Base-by-base conservation (phyloP, 1,284 basidiomycete species). In the Heterobasidion irregulare region DNA sequence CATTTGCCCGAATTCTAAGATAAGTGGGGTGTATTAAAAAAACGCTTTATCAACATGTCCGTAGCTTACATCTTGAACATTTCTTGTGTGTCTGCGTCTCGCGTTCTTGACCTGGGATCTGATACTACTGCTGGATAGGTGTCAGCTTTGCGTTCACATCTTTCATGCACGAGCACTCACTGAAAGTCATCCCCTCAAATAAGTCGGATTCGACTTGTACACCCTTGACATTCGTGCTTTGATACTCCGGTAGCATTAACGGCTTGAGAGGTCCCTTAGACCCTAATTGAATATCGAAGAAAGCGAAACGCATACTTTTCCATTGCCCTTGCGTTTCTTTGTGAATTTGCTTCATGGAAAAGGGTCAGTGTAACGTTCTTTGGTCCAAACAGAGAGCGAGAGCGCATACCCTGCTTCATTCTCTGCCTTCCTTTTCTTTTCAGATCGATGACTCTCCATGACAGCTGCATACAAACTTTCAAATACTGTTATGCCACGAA, bases 151-250 rank as follows among this genome's bases (percentile, higher is more conserved):
- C 26, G 5, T 26, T 26, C 26, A 26, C 26, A 26, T 26, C 26
- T 32, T 26, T 15, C 53, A 6, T 13, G 38, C 15, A 1, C 12
- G 5, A 7, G 6, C 38, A 74, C 86, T 64, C 56, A 94, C 93
- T 84, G 65, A 96, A 95, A 45, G 79, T 87, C 68, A 86, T 74
- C 19, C 78, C 86, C 9, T 82, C 72, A 62, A 97, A 93, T 15
- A 95, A 68, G 44, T 82, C 68, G 9, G 78, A 82, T 59, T 84
- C 75, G 1, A 84, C 72, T 36, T 76, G 61, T 7, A 92, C 74
- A 6, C 79, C 77, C 54, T 79, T 80, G 8, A 84, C 66, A 53
- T 80, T 79, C 13, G 81, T 76, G 6, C 88, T 85, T 60, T 78
- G 74, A 64, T 86, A 84, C 61, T 79, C 81, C 4, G 83, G 76